Percentiles rank a stretch among this genome's conserved stretches.
phyloP scores from a whole-genome alignment of 148 eudicot genomes.

The Silene uniflora region DNA sequence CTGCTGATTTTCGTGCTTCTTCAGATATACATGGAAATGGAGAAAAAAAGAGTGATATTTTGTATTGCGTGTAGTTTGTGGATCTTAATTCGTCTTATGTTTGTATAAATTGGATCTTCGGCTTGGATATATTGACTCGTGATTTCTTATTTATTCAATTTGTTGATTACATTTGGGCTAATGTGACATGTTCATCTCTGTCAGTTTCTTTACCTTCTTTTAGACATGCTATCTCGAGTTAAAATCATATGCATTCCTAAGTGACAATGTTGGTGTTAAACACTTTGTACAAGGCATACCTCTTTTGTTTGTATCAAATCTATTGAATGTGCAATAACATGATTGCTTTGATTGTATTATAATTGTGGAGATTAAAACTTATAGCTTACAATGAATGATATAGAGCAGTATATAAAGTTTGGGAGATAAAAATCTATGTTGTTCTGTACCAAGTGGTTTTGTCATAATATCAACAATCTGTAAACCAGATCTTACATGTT shows the following conservation, averaged over 20 bases:
- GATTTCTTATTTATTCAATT: neutral
- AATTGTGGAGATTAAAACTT: too few relatives aligned
- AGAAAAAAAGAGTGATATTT: neutral
- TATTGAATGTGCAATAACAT: too few relatives aligned
- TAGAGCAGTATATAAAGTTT: too few relatives aligned
- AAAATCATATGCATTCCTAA: neutral
- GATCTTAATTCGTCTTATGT: conserved; percentile 12
- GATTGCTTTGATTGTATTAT: too few relatives aligned
- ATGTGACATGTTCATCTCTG: neutral
- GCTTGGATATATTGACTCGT: neutral
- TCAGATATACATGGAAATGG: conserved; percentile 5
- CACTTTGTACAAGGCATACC: neutral
- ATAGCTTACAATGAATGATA: too few relatives aligned
- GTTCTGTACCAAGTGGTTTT: too few relatives aligned
- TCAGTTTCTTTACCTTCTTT: neutral
- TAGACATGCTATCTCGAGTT: neutral
- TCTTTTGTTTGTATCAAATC: too few relatives aligned
- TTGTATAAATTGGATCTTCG: neutral
- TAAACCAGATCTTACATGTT: too few relatives aligned
- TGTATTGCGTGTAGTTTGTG: conserved; percentile 16
- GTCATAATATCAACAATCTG: too few relatives aligned
- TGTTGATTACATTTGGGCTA: neutral
- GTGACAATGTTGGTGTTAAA: neutral
- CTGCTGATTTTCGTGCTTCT: conserved; percentile 10
- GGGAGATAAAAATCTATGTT: too few relatives aligned